Conservation (phyloP, 176 grass and related monocot species). For the Musa beccarii region DNA sequence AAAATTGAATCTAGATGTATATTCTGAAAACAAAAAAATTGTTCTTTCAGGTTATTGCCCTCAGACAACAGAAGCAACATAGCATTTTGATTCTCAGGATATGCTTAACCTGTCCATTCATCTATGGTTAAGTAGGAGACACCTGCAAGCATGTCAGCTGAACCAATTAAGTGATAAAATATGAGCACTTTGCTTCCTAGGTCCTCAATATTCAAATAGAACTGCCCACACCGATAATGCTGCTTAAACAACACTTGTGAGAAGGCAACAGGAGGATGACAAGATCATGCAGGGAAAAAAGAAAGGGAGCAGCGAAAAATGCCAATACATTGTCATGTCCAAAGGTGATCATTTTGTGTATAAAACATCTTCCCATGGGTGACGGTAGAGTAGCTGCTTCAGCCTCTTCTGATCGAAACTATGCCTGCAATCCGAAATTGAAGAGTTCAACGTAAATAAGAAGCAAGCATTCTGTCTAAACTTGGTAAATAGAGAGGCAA, state of each 20-base stretch:
- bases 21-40: no score
- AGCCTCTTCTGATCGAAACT: conserved; percentile 96
- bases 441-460: not conserved
- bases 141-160: not conserved
- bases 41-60: no score
- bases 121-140: no score
- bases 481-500: not conserved
- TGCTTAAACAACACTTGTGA: not conserved
- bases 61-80: no score
- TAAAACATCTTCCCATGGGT: conserved; percentile 97
- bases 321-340: no score
- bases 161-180: not conserved
- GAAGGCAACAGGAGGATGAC: not conserved
- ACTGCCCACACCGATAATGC: not conserved
- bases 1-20: no score
- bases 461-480: not conserved
- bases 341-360: conserved; percentile 76
- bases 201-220: not conserved
- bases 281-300: not conserved
- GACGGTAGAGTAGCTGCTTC: conserved; percentile 90
- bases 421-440: conserved; percentile 34
- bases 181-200: not conserved
- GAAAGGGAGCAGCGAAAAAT: not conserved
- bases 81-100: no score
- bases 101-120: no score